These are phyloP conservation scores for Tausonia pullulans DNA, from an alignment of 1,284 basidiomycete species.

Conservation along the genomic window DNA sequence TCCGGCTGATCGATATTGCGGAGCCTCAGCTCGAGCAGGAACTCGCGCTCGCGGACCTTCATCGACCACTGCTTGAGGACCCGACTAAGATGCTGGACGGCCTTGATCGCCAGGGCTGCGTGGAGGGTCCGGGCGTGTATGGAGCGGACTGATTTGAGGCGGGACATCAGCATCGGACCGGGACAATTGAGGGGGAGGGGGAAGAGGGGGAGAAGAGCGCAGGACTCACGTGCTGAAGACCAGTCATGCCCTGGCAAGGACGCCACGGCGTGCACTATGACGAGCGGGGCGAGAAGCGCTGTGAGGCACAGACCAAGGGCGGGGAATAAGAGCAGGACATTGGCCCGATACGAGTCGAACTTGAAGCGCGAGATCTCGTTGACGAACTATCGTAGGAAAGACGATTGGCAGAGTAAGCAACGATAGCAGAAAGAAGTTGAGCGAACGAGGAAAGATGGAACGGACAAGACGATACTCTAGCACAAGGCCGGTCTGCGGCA, in stretches of 20 bases:
- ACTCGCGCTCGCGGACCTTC: conserved; percentile 15
- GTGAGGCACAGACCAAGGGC: no score
- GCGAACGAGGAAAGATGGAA: background rate
- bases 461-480: no score
- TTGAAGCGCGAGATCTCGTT: no score
- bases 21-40: conserved; percentile 7
- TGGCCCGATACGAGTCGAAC: no score
- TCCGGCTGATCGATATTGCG: conserved; percentile 4
- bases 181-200: background rate
- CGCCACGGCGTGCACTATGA: no score
- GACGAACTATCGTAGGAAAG: no score
- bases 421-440: background rate
- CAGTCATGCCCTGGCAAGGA: background rate
- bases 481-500: background rate
- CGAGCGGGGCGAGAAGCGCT: no score
- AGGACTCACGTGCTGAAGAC: background rate
- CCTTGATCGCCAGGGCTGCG: background rate
- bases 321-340: no score
- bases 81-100: background rate
- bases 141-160: no score
- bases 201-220: background rate
- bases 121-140: background rate
- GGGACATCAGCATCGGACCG: background rate
- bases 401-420: no score
- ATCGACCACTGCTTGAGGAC: background rate